A percentile compares a stretch with the other conserved stretches of the same genome.
Evolutionary conservation across 1,284 basidiomycete genomes (phyloP).

Genomic region (Fistulina hepatica): DNA sequence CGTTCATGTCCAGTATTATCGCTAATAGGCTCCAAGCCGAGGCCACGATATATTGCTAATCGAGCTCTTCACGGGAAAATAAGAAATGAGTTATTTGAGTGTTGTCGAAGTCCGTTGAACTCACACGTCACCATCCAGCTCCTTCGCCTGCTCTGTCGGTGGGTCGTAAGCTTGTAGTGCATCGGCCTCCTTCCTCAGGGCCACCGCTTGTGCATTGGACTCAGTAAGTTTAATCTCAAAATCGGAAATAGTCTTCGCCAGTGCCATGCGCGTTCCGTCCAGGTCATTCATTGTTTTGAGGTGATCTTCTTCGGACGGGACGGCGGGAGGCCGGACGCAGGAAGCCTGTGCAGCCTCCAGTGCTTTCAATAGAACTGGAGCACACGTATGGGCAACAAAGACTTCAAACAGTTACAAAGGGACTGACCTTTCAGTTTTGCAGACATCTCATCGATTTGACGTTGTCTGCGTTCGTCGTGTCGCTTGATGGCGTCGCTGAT

Average conservation of each 20-base stretch:
- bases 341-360: constrained; percentile 62
- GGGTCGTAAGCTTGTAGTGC: constrained; percentile 58
- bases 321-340: constrained; percentile 53
- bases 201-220: constrained; percentile 57
- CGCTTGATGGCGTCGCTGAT: no score
- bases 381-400: no score
- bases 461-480: no score
- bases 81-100: constrained; percentile 5
- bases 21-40: constrained; percentile 58
- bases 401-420: no score
- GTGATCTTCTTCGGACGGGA: constrained; percentile 58
- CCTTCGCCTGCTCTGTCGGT: constrained; percentile 52
- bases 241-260: constrained; percentile 68
- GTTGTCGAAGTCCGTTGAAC: no score
- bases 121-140: constrained; percentile 58
- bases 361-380: constrained; percentile 48
- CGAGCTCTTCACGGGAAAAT: constrained; percentile 41
- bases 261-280: constrained; percentile 46
- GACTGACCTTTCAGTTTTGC: no score
- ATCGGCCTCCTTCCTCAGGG: constrained; percentile 50
- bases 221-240: constrained; percentile 51
- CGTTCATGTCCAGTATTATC: constrained; percentile 42
- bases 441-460: no score
- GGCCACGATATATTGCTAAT: constrained; percentile 51
- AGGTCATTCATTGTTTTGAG: constrained; percentile 49